Evolutionary conservation across 176 grass and related monocot species (phyloP), one percentile per base, ranked within the genome.

Genomic region (Sorghum bicolor): DNA sequence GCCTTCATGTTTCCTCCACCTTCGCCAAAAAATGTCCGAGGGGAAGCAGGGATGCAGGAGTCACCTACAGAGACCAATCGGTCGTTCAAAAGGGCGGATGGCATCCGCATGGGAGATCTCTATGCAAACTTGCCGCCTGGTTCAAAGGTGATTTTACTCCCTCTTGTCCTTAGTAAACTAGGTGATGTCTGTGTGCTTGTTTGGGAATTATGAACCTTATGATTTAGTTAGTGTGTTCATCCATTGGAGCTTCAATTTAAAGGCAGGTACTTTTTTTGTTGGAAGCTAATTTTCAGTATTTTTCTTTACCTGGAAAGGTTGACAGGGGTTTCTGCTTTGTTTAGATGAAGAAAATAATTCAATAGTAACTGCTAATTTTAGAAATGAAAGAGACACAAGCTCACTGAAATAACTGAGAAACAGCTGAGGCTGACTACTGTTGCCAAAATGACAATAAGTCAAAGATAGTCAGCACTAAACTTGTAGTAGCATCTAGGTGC

Each of bases 1-100:
- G 89, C 76, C 13, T 88, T 91, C 77, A 90, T 92, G 75, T 88
- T 96, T n/a, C 93, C 89, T 5, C 96, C 96, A 4, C 93, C 87
- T 53, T 96, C 96, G 22, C 93, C 93, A 0, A 94, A 85, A 36
- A 92, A 63, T 44, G 29, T 45, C 17, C 38, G 74, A 86, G 84
- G 85, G 19, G 93, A 90, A 33, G 22, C 55, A 64, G 84, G 75
- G 40, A 32, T 32, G 9, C 94, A 89, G 37, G 93, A 96, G 26
- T 88, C 87, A 37, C 88, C 89, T 5, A 90, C 83, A 3, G 92
- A 89, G 80, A 88, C 34, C 40, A 86, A 83, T 29, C 82, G 84
- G 40, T 96, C 92, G 30, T 92, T 91, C 74, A 80, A 77, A 62
- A 92, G 80, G 77, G 11, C 67, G 1, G 91, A 88, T 4, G 85